These are phyloP conservation scores for Boechera divaricarpa DNA, from an alignment of 345 rosid species.

Conservation along the genomic window DNA sequence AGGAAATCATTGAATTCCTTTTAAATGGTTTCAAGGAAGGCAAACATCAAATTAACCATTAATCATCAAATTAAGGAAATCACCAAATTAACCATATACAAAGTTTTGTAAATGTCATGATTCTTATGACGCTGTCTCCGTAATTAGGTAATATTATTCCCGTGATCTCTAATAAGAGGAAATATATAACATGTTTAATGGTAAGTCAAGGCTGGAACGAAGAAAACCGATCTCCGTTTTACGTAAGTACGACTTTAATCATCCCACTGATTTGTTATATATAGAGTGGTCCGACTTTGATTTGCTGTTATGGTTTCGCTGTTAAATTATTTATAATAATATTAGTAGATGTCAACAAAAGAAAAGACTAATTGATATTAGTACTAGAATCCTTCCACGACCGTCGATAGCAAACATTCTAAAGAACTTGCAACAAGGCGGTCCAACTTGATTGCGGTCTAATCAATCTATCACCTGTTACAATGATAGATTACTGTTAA, in stretches of 20 bases:
- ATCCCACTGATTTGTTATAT: neutral
- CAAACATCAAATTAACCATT: conserved; percentile 2
- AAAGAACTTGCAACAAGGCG: conserved; percentile 8
- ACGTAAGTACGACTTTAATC: conserved; percentile 2
- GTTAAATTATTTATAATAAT: neutral
- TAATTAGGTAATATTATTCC: neutral
- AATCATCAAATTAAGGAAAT: neutral
- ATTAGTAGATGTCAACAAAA: neutral
- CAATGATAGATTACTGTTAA: neutral
- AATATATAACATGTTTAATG: conserved; percentile 8
- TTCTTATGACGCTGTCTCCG: neutral
- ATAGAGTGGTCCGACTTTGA: conserved; percentile 14
- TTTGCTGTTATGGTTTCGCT: neutral
- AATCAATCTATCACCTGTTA: conserved; percentile 14
- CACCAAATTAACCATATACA: neutral
- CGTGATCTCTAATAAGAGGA: conserved; percentile 9
- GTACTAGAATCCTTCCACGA: too few relatives aligned
- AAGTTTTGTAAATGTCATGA: neutral
- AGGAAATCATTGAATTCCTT: neutral
- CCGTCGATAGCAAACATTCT: too few relatives aligned
- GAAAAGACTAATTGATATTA: too few relatives aligned
- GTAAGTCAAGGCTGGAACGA: conserved; percentile 7
- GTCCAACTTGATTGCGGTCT: conserved; percentile 18
- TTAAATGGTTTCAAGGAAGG: neutral
- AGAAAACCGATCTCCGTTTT: conserved; percentile 14